Evolutionary conservation across 2,329 filamentous ascomycete species (phyloP), one percentile per base, ranked within the genome.

Genomic region (Cytospora mali): DNA sequence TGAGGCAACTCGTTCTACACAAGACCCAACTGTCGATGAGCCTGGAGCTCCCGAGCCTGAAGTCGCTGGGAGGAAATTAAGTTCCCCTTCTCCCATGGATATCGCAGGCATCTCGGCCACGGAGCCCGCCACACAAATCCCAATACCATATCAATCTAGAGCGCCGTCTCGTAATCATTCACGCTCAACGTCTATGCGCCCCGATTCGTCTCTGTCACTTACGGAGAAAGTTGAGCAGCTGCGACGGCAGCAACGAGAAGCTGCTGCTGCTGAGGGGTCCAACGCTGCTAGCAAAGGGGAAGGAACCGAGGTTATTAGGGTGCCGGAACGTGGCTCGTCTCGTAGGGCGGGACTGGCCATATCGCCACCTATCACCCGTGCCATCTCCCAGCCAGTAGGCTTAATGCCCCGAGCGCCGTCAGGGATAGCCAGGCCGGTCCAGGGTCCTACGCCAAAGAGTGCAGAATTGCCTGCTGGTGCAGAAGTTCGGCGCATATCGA

Each of bases 311-410:
- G 25, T 28, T 10, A 14, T 54, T 2, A 64, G 58, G 46, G 46
- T 39, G 11, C 61, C 69, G 3, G 78, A 81, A 13, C 75, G 75
- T n/a, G 71, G 70, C 7, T 64, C 77, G 33, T 73, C 78, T 31
- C 79, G 84, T 66, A 82, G 78, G 67, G 72, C 77, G 29, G 80
- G 80, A 35, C 70, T 76, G 58, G 76, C 72, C 49, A 73, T 78
- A 21, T 83, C 83, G 13, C 82, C 84, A 35, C 83, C 84, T 4
- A 79, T 86, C 69, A 71, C 81, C 53, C 80, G 84, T 54, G 77
- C 84, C 2, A 74, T 78, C n/a, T 83, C 84, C 1, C 82, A 85
- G 60, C 83, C 84, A 10, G 73, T 74, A 4, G 77, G 80, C 21
- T 75, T 76, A 14, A 65, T 84, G 48, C 75, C 82, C 53, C 79